Evolutionary conservation across 202 grass and related monocot species (phyloP).

Genomic region (Setaria viridis): DNA sequence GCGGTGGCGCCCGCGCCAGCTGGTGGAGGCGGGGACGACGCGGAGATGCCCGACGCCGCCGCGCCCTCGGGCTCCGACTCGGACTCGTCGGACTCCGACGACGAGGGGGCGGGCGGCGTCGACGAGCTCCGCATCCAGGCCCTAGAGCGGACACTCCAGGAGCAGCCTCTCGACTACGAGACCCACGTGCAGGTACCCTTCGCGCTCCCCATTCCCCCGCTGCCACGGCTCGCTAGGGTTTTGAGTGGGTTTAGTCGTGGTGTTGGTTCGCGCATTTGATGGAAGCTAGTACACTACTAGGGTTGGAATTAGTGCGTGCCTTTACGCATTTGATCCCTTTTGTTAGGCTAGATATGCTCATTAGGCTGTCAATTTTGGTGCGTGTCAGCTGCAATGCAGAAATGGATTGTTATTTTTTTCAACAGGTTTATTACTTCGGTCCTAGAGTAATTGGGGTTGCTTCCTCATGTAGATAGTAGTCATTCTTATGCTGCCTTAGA

Average conservation of each 20-base stretch:
- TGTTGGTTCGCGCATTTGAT: conserved; percentile 6
- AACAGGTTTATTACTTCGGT: not conserved
- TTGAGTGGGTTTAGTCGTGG: conserved; percentile 13
- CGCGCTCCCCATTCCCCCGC: not conserved
- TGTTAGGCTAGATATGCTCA: not conserved
- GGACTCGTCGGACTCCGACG: conserved; percentile 61
- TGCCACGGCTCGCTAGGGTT: conserved; percentile 40
- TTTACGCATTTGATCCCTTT: not conserved
- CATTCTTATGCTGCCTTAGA: not conserved
- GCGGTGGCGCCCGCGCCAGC: not conserved
- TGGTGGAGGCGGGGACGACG: conserved; percentile 33
- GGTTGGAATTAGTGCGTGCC: conserved; percentile 3
- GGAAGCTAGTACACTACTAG: not conserved
- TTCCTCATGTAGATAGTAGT: not conserved
- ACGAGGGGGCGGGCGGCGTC: conserved; percentile 57
- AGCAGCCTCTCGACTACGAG: conserved; percentile 77
- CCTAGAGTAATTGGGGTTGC: not conserved
- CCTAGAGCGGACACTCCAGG: conserved; percentile 66
- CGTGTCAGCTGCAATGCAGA: conserved; percentile 4
- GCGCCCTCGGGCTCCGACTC: conserved; percentile 33
- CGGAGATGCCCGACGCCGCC: conserved; percentile 37
- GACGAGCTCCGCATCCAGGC: conserved; percentile 73
- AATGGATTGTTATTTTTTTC: not conserved
- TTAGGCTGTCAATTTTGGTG: not conserved
- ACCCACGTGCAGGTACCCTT: conserved; percentile 67